These are phyloP conservation scores for Lagenidium sp. DNA, from an alignment of 352 stramenopile species.

Conservation along the genomic window DNA sequence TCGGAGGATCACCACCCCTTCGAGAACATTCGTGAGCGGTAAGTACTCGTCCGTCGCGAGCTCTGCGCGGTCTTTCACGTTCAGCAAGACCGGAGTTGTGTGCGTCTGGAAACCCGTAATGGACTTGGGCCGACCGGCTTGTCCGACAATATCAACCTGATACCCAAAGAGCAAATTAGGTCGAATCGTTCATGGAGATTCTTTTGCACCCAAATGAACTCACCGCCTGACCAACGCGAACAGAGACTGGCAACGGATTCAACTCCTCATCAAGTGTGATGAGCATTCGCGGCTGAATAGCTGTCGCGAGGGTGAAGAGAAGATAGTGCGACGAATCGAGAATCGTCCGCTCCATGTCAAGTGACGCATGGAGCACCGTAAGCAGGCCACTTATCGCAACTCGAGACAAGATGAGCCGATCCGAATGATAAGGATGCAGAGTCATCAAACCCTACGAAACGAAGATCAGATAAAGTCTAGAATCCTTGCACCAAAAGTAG, in stretches of 20 bases:
- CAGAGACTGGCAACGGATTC: slow-evolving; percentile 93
- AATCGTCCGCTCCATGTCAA: slow-evolving; percentile 98
- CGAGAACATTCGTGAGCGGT: slow-evolving; percentile 93
- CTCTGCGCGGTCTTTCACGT: slow-evolving; percentile 96
- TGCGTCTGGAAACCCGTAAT: slow-evolving; percentile 99
- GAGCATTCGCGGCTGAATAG: slow-evolving; percentile 98
- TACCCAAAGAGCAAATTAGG: slow-evolving; percentile 4
- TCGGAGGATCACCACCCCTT: slow-evolving; percentile 98
- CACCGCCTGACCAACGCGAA: slow-evolving; percentile 98
- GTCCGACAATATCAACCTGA: slow-evolving; percentile 97
- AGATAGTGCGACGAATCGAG: slow-evolving; percentile 98
- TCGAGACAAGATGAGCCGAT: slow-evolving; percentile 85
- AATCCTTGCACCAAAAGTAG: neutral
- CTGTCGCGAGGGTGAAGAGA: slow-evolving; percentile 96
- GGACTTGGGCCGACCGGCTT: slow-evolving; percentile 98
- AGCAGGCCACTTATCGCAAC: slow-evolving; percentile 94
- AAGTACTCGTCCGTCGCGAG: slow-evolving; percentile 97
- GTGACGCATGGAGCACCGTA: slow-evolving; percentile 91
- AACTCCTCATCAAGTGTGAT: slow-evolving; percentile 97
- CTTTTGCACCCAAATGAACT: slow-evolving; percentile 7
- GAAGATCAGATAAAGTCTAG: neutral
- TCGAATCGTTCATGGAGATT: neutral
- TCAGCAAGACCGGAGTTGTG: slow-evolving; percentile 97
- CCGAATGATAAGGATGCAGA: slow-evolving; percentile 97
- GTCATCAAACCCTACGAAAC: slow-evolving; percentile 90